Conservation (phyloP, 305 asterid genomes). For the Withania somnifera region DNA sequence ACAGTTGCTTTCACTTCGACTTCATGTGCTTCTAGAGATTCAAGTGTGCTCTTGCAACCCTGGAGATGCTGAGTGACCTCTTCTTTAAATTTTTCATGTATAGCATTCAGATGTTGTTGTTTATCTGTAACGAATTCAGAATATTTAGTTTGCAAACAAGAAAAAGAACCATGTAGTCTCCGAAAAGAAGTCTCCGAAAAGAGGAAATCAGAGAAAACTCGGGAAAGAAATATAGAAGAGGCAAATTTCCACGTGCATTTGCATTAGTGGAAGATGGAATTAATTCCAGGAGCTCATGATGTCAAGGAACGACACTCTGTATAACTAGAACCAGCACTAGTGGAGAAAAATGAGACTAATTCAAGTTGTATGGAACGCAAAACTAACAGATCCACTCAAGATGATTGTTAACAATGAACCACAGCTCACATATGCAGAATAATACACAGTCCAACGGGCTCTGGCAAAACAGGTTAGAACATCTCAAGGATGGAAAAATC, state of each 20-base stretch:
- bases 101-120: constrained; percentile 53
- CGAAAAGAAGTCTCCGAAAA: neutral
- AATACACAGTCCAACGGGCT: neutral
- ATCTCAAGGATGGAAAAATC: neutral
- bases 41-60: constrained; percentile 42
- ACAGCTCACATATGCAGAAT: neutral
- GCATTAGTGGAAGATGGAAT: neutral
- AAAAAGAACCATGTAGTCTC: neutral
- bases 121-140: constrained; percentile 40
- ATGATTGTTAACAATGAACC: neutral
- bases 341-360: neutral
- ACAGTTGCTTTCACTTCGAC: constrained; percentile 49
- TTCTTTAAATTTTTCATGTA: constrained; percentile 56
- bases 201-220: neutral
- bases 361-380: neutral
- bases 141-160: neutral
- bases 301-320: neutral
- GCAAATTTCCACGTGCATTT: neutral
- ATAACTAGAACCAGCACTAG: neutral
- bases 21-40: constrained; percentile 67
- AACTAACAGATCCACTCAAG: neutral
- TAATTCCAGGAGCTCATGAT: neutral
- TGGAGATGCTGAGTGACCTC: constrained; percentile 59
- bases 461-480: neutral
- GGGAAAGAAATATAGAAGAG: neutral